Base-by-base conservation (phyloP, 1,139 yeast species). In the Meyerozyma athensensis region DNA sequence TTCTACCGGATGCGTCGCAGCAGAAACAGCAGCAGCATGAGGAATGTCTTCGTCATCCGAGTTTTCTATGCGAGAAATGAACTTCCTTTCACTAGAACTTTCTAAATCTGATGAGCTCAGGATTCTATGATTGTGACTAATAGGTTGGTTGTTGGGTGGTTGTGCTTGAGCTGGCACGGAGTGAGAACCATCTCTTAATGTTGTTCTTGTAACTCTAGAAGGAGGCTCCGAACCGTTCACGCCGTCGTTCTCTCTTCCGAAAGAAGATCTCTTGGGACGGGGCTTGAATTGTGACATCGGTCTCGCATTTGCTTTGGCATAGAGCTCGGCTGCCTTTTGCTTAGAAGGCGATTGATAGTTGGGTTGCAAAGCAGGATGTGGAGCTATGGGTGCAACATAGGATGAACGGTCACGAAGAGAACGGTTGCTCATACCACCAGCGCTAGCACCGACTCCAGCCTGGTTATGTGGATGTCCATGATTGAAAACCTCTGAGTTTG, bases 41-140 rank as follows among this genome's bases (percentile, higher is more conserved):
- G 51, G 34, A 26, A 68, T 74, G 5, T 59, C 59, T 34, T 59
- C 71, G 8, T 63, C 72, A 30, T 77, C 81, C 7, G 84, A 77
- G 52, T 79, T 84, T 5, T 62, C 64, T 42, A 77, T 71, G 46
- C 85, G 64, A 1, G 86, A 78, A 26, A 52, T 54, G 40, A 59
- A 58, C 13, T 18, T 28, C 14, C 18, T 12, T n/a, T 9, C 10
- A 7, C 9, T 12, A 4, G 28, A 17, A n/a, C 14, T 24, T 24
- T 24, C 28, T 5, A 17, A 24, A 3, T 24, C 28, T n/a, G 28
- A 24, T 5, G 28, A 24, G 7, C 14, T 24, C 28, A 10, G 28
- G 13, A 22, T 22, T 13, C 26, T 75, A 39, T 5, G 28, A n/a
- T 9, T 17, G 3, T 24, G 3, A 24, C 17, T 7, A n/a, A 12